Base-by-base conservation (phyloP, 257 asterid species). In the Plantago ovata region DNA sequence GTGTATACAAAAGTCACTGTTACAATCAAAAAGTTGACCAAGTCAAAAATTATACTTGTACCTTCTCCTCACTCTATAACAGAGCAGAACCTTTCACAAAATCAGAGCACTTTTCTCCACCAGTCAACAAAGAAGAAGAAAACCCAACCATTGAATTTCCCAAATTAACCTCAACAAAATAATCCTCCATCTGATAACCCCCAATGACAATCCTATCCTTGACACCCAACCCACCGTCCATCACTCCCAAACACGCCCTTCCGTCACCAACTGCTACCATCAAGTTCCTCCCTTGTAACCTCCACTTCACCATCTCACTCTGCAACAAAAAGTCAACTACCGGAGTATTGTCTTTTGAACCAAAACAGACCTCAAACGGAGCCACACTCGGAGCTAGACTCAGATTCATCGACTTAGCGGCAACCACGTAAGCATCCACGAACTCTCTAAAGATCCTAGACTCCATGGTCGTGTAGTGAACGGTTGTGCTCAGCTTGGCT, bases 281-380 rank as follows among this genome's bases (percentile, higher is more conserved):
- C 20, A 85, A 77, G 53, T 87, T 83, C 72, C 79, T 79, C 12
- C 85, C 84, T 55, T 55, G 46, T 16, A 91, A 64, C 58, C 81
- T 81, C 96, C 91, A 85, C 67, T 76, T 85, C 60, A 91, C 96
- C 86, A 85, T 75, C 77, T 87, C 96, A 79, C 98, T 87, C 28
- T 91, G 98, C 80, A 91, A 33, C 44, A 75, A 80, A 50, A 91
- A 82, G 58, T 91, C 95, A 48, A 85, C 61, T 3, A 15, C 20
- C 1, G 95, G 98, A 46, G 74, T 71, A 19, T 64, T 66, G 48
- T 77, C 80, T 19, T 64, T 61, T 11, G 79, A 70, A 12, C 84
- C 65, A 23, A 87, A 87, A 57, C 98, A 87, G n/a, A 70, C 76
- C 15, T 67, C 92, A 77, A 87, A 87, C 43, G 96, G 90, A 48